phyloP scores from a whole-genome alignment of 768 basidiomycete genomes.

The Daedalea quercina region DNA sequence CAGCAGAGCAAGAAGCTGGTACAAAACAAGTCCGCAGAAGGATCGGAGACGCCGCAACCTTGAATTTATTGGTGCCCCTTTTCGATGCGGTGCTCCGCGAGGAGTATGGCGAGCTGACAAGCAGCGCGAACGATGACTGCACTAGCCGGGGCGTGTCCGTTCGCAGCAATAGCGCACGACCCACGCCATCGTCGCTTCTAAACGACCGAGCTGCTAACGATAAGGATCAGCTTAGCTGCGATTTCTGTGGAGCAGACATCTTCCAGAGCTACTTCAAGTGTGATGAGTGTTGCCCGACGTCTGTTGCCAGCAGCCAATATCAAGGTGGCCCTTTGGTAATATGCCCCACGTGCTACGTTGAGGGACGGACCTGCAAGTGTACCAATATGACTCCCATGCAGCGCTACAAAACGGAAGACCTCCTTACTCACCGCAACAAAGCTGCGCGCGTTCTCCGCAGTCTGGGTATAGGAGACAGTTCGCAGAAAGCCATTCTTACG shows the following conservation, averaged over 20 bases:
- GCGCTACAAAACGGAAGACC: constrained; percentile 39
- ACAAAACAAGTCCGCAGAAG: not conserved
- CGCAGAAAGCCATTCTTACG: not conserved
- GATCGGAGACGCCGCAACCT: not conserved
- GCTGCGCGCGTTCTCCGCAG: constrained; percentile 25
- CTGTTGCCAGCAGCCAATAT: constrained; percentile 26
- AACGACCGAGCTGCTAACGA: constrained; percentile 6
- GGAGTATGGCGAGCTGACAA: constrained; percentile 14
- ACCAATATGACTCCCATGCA: constrained; percentile 54
- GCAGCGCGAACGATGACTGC: constrained; percentile 7
- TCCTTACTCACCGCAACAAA: constrained; percentile 38
- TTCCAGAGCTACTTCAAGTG: constrained; percentile 83
- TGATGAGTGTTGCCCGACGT: constrained; percentile 30
- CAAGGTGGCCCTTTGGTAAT: constrained; percentile 43
- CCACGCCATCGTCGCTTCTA: not conserved
- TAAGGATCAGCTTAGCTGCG: constrained; percentile 42
- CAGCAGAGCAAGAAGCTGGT: not conserved
- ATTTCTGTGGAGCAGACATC: constrained; percentile 78
- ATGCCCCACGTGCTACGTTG: constrained; percentile 69
- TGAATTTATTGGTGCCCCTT: constrained; percentile 12
- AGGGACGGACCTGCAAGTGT: constrained; percentile 72
- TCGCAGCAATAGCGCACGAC: too few species aligned
- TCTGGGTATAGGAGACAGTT: not conserved
- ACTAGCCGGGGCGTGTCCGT: not conserved
- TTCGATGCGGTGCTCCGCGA: constrained; percentile 19